These are phyloP conservation scores for Tuber brumale DNA, from an alignment of 495 filamentous ascomycete genomes.

Conservation along the genomic window DNA sequence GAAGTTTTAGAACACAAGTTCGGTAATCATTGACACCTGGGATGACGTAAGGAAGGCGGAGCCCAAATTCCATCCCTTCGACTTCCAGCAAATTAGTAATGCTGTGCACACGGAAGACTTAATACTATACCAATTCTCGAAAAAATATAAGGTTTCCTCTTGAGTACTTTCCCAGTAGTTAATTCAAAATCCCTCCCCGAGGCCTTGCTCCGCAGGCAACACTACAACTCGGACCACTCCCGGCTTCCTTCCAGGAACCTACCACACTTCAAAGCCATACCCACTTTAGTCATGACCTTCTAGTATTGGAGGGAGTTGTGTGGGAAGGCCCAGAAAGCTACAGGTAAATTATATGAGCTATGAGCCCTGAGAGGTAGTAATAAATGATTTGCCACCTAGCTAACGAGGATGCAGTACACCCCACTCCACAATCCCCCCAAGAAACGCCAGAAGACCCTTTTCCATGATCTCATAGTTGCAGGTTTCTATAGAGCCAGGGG, in stretches of 20 bases:
- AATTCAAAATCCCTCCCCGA: too few species aligned
- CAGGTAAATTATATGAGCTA: neutral
- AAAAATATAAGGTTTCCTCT: neutral
- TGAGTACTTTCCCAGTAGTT: neutral
- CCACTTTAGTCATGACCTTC: neutral
- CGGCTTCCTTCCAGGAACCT: neutral
- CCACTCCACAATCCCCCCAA: too few species aligned
- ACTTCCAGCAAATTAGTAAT: too few species aligned
- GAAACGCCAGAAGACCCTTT: too few species aligned
- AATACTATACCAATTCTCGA: neutral
- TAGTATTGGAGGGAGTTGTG: neutral
- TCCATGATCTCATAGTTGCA: neutral
- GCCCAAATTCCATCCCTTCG: neutral
- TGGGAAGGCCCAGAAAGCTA: neutral
- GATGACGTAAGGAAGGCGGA: neutral
- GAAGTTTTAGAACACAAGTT: neutral
- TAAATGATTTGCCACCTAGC: too few species aligned
- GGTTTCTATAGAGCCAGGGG: neutral
- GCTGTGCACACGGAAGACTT: neutral
- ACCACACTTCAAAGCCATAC: neutral
- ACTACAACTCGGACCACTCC: neutral
- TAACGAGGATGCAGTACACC: too few species aligned
- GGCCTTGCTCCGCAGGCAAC: neutral
- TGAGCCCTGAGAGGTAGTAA: too few species aligned
- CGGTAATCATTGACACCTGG: neutral